Evolutionary conservation across 2,329 filamentous ascomycete species (phyloP).

Genomic region (Nannizziopsis barbatae): DNA sequence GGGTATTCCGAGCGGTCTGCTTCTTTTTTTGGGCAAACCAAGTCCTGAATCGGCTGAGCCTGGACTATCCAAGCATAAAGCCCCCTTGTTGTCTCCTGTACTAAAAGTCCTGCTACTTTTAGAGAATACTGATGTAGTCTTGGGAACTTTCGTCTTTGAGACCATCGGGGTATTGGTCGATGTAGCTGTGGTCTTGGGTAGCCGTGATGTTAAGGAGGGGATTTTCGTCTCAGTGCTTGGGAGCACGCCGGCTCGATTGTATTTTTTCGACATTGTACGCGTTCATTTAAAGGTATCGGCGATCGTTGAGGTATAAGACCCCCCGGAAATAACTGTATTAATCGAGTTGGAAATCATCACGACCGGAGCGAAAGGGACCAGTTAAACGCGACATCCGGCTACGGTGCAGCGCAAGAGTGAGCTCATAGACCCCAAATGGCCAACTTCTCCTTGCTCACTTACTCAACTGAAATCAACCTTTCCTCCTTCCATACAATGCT

Average conservation of each 20-base stretch:
- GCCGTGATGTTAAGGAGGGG: conserved; percentile 19
- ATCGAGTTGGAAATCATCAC: conserved; percentile 26
- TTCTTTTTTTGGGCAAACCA: not conserved
- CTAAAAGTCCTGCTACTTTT: conserved; percentile 22
- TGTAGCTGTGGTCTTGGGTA: conserved; percentile 18
- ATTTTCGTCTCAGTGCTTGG: conserved; percentile 21
- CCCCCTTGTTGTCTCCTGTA: conserved; percentile 23
- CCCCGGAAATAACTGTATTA: conserved; percentile 19
- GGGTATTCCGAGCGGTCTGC: not conserved
- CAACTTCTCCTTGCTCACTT: conserved; percentile 3
- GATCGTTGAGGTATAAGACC: conserved; percentile 22
- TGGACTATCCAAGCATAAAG: not conserved
- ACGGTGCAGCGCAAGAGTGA: conserved; percentile 3
- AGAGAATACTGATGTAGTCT: conserved; percentile 17
- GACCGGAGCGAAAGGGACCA: conserved; percentile 8
- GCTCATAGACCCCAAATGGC: conserved; percentile 2
- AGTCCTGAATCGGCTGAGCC: not conserved
- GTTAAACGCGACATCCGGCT: conserved; percentile 8
- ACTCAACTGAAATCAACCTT: conserved; percentile 1
- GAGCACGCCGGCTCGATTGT: conserved; percentile 24
- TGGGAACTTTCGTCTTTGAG: conserved; percentile 23
- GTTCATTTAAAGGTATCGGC: conserved; percentile 17
- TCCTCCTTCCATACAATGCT: not conserved
- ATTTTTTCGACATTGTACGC: conserved; percentile 31
- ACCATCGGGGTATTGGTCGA: conserved; percentile 15